A percentile compares a stretch with the other conserved stretches of the same genome.
These are phyloP conservation scores for Coemansia sp. DNA, from an alignment of 192 early-diverging fungal species.

Conservation along the genomic window DNA sequence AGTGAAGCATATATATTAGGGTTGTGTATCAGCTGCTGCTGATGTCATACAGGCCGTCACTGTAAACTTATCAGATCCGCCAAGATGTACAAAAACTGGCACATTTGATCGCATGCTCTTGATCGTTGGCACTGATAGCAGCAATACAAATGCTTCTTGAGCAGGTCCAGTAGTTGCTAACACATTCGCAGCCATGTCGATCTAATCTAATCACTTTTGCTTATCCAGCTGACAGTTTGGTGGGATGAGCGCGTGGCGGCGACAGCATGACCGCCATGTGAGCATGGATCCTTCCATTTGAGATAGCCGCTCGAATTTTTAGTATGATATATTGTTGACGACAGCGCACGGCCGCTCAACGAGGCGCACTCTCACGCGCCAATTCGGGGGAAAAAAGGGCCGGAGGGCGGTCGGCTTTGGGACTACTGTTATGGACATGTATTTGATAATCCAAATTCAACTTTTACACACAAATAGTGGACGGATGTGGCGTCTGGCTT, in stretches of 20 bases:
- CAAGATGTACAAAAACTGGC: neutral
- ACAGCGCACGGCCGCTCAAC: constrained; percentile 2
- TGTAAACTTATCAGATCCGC: neutral
- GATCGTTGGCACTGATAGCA: neutral
- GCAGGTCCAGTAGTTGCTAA: neutral
- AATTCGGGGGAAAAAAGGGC: neutral
- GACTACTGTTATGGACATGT: neutral
- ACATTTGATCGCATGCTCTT: neutral
- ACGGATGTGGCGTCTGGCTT: neutral
- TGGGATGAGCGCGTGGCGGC: neutral
- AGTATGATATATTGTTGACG: neutral
- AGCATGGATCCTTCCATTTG: neutral
- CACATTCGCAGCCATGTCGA: neutral
- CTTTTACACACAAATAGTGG: neutral
- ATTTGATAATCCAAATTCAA: neutral
- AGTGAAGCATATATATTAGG: neutral
- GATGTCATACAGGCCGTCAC: neutral
- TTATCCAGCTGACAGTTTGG: neutral
- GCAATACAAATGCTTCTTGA: neutral
- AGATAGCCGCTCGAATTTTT: neutral
- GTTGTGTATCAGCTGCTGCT: neutral
- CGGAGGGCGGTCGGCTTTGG: neutral
- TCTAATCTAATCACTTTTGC: neutral
- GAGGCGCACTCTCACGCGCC: constrained; percentile 1
- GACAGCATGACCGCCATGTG: neutral